Conservation (phyloP, 2,329 filamentous ascomycete species). For the Massarina eburnea region DNA sequence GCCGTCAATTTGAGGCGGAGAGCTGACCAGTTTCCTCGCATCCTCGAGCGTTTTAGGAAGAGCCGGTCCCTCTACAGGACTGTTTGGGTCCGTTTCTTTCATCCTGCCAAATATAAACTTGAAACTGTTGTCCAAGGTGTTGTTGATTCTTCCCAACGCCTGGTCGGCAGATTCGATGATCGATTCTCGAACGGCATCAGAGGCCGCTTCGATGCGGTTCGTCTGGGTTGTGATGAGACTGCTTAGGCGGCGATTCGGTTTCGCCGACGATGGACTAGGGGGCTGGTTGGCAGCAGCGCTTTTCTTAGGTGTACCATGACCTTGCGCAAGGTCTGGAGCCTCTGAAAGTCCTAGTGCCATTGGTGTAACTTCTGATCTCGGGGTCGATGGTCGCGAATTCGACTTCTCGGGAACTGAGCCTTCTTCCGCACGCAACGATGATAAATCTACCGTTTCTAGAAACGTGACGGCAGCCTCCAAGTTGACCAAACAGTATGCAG, state of each 20-base stretch:
- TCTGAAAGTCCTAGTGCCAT: slow-evolving; percentile 44
- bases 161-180: slow-evolving; percentile 84
- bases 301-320: slow-evolving; percentile 36
- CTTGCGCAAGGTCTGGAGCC: slow-evolving; percentile 43
- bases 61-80: slow-evolving; percentile 42
- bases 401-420: slow-evolving; percentile 61
- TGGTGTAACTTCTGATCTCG: slow-evolving; percentile 40
- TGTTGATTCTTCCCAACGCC: slow-evolving; percentile 87
- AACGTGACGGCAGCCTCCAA: slow-evolving; percentile 94
- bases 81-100: slow-evolving; percentile 62
- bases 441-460: slow-evolving; percentile 90
- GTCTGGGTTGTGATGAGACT: slow-evolving; percentile 84
- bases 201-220: slow-evolving; percentile 77
- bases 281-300: slow-evolving; percentile 20
- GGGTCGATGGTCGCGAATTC: slow-evolving; percentile 51
- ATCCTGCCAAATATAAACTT: slow-evolving; percentile 89
- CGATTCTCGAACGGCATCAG: slow-evolving; percentile 71
- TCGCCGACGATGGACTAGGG: slow-evolving; percentile 41
- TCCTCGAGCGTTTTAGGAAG: slow-evolving; percentile 92
- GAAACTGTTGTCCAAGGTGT: slow-evolving; percentile 86
- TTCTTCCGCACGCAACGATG: slow-evolving; percentile 82
- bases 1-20: slow-evolving; percentile 55
- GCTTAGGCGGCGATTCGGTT: slow-evolving; percentile 76
- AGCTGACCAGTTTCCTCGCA: slow-evolving; percentile 82
- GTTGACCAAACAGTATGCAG: slow-evolving; percentile 94